Conservation (phyloP, 768 basidiomycete species). For the Amanita exitialis region DNA sequence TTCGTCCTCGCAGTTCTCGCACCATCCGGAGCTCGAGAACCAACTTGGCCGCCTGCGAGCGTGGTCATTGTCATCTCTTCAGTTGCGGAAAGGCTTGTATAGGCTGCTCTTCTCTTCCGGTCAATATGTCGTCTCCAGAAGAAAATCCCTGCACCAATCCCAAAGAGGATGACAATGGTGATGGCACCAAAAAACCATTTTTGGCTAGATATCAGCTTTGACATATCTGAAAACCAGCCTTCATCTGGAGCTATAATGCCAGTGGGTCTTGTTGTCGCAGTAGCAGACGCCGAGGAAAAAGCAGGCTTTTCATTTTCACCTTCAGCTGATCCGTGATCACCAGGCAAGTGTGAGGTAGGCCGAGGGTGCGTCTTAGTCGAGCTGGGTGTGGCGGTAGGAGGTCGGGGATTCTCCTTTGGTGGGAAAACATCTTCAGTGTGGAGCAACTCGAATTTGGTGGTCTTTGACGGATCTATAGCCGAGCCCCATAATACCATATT, state of each 20-base stretch:
- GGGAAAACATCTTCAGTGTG: constrained; percentile 39
- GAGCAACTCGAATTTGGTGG: constrained; percentile 53
- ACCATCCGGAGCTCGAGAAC: constrained; percentile 24
- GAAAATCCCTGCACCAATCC: constrained; percentile 57
- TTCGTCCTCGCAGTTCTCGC: constrained; percentile 62
- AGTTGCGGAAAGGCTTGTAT: constrained; percentile 47
- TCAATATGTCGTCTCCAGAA: constrained; percentile 63
- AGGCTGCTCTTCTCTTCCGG: constrained; percentile 32
- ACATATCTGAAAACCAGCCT: constrained; percentile 79
- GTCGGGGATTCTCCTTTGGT: constrained; percentile 27
- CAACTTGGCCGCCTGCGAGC: constrained; percentile 30
- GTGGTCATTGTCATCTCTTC: constrained; percentile 76
- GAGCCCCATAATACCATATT: constrained; percentile 90
- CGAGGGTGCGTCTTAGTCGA: constrained; percentile 62
- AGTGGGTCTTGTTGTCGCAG: constrained; percentile 17
- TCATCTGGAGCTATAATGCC: constrained; percentile 59
- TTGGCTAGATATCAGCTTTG: constrained; percentile 59
- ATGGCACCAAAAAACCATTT: constrained; percentile 88
- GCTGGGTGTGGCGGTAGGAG: constrained; percentile 24
- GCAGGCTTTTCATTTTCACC: constrained; percentile 78
- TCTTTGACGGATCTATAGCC: constrained; percentile 59
- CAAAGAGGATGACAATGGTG: constrained; percentile 72
- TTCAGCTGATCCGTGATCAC: constrained; percentile 69
- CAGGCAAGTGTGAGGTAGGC: constrained; percentile 81
- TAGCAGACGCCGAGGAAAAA: constrained; percentile 31